Evolutionary conservation across 805 yeast genomes (phyloP), one percentile per base, ranked within the genome.

Genomic region (Scheffersomyces stipitis): DNA sequence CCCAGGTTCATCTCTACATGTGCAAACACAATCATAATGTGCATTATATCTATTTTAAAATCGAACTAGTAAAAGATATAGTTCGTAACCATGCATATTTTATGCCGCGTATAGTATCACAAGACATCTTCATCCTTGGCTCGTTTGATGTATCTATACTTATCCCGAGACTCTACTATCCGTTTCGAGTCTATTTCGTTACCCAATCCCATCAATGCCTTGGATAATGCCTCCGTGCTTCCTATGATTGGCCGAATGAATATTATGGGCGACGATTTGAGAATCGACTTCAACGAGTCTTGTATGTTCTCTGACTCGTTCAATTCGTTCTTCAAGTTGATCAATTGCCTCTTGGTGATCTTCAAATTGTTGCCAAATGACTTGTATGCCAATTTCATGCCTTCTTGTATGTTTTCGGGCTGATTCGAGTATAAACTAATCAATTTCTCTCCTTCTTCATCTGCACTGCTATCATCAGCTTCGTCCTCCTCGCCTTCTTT

Each of bases 221-320:
- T 85, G 4, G 91, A 83, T 5, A 90, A 71, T 0, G 95, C 96
- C 56, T 88, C 96, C 0, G 96, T 85, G 0, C 96, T 88, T 2
- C 97, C 98, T 49, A 90, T 88, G 43, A 88, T 73, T 2, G 97
- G 96, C 29, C 96, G 60, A 2, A 90, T 71, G 12, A 90, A 60
- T 14, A 87, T 81, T 12, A 87, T 78, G 0, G 97, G 97, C 1
- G 95, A 79, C 0, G 84, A 87, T 45, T 76, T 77, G 10, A 86
- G 81, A 10, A 88, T 69, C 1, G 87, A 81, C 14, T 69, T 60
- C 0, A 86, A 76, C 0, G 90, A 86, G 4, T 73, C 82, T 48
- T 77, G 82, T 0, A 87, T 79, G 41, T 73, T 78, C 0, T 79
- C 82, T 18, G 83, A 71, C n/a, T 76, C 82, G 18, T 79, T 69